These are phyloP conservation scores for Rubia tinctorum DNA, from an alignment of 305 asterid genomes.

Conservation along the genomic window DNA sequence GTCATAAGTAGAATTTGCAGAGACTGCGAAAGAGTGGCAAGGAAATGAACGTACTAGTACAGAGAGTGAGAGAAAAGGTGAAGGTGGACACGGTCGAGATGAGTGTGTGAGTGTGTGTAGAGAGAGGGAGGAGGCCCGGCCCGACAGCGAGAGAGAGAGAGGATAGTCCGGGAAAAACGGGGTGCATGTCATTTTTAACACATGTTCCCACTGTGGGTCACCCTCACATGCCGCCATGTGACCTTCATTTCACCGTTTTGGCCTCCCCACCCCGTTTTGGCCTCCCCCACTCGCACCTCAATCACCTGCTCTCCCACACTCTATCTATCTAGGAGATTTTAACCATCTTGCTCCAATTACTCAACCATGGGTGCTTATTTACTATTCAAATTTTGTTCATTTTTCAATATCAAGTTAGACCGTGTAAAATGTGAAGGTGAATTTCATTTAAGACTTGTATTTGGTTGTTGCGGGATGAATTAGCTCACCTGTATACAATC, in stretches of 20 bases:
- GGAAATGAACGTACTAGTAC: not conserved
- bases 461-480: too few species aligned
- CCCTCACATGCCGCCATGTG: conserved; percentile 81
- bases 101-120: not conserved
- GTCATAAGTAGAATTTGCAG: not conserved
- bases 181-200: conserved; percentile 46
- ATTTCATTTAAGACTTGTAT: too few species aligned
- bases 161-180: conserved; percentile 58
- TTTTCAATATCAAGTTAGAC: too few species aligned
- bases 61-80: not conserved
- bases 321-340: too few species aligned
- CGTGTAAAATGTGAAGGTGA: too few species aligned
- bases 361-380: too few species aligned
- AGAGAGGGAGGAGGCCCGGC: conserved; percentile 14
- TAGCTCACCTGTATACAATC: too few species aligned
- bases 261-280: not conserved
- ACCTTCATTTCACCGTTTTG: conserved; percentile 16
- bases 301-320: conserved; percentile 1
- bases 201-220: conserved; percentile 48
- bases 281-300: conserved; percentile 18
- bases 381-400: too few species aligned
- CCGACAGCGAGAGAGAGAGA: conserved; percentile 58
- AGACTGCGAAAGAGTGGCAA: not conserved
- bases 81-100: conserved; percentile 20
- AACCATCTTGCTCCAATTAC: too few species aligned